phyloP scores from a whole-genome alignment of 2,329 filamentous ascomycete species.

The Neofusicoccum cordaticola region DNA sequence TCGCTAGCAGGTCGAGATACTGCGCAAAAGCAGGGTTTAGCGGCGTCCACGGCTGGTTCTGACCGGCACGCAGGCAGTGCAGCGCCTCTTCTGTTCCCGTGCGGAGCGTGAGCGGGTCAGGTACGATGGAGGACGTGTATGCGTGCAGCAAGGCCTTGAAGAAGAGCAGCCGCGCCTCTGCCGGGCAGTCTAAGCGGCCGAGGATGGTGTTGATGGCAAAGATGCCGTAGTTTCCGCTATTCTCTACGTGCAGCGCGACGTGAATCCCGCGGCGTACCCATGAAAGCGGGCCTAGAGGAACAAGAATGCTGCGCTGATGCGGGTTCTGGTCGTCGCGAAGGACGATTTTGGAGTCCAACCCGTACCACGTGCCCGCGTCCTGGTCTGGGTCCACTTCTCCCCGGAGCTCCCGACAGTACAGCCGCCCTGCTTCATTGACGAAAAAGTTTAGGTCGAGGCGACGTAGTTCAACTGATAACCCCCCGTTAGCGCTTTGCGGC shows the following conservation, averaged over 20 bases:
- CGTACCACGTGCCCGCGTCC: conserved; percentile 58
- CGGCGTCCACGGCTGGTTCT: conserved; percentile 41
- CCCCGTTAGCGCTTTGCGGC: conserved; percentile 22
- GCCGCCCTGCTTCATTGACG: conserved; percentile 44
- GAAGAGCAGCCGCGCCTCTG: conserved; percentile 56
- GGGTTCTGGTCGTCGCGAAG: conserved; percentile 45
- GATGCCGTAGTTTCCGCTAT: conserved; percentile 43
- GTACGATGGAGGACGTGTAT: conserved; percentile 56
- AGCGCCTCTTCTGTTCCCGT: conserved; percentile 63
- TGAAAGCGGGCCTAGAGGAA: conserved; percentile 46
- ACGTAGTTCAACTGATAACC: conserved; percentile 50
- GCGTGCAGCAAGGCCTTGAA: conserved; percentile 60
- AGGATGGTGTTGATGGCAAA: conserved; percentile 56
- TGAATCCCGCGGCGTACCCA: conserved; percentile 41
- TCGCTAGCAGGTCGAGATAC: conserved; percentile 29
- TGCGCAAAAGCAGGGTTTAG: conserved; percentile 11
- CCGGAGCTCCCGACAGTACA: conserved; percentile 52
- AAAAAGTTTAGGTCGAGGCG: conserved; percentile 54
- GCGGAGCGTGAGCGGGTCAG: conserved; percentile 56
- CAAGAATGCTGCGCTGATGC: conserved; percentile 50
- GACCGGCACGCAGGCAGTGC: conserved; percentile 48
- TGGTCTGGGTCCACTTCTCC: conserved; percentile 53
- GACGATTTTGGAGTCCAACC: conserved; percentile 58
- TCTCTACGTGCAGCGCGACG: conserved; percentile 39
- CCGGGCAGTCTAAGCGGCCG: conserved; percentile 55